Conservation (phyloP, 345 rosid species). For the Murraya koenigii region DNA sequence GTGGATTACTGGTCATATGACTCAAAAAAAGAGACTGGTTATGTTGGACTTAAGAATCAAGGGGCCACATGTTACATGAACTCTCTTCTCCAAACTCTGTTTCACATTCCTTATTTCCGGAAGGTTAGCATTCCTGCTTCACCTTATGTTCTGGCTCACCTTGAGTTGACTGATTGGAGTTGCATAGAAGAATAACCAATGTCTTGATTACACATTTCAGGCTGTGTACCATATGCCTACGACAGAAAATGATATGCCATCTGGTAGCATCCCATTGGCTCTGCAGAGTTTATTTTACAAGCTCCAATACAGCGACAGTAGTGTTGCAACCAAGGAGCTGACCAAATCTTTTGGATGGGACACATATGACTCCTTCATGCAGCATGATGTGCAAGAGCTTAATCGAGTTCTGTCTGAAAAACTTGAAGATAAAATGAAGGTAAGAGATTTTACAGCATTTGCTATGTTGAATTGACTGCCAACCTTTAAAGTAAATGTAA, state of each 20-base stretch:
- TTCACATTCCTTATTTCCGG: slow-evolving; percentile 93
- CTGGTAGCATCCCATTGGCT: slow-evolving; percentile 95
- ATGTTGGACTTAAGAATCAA: slow-evolving; percentile 97
- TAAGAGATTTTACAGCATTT: slow-evolving; percentile 13
- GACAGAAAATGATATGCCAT: slow-evolving; percentile 84
- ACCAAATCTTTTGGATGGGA: slow-evolving; percentile 99
- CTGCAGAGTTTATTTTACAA: slow-evolving; percentile 96
- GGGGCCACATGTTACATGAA: slow-evolving; percentile 99
- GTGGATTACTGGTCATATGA: slow-evolving; percentile 86
- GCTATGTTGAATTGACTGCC: neutral
- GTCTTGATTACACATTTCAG: slow-evolving; percentile 34
- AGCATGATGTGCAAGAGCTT: slow-evolving; percentile 98
- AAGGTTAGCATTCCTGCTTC: slow-evolving; percentile 49
- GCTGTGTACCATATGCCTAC: slow-evolving; percentile 99
- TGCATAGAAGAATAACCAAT: slow-evolving; percentile 13
- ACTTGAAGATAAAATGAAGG: slow-evolving; percentile 99
- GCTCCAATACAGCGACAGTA: slow-evolving; percentile 88
- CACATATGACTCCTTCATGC: slow-evolving; percentile 96
- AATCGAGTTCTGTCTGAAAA: slow-evolving; percentile 92
- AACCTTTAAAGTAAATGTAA: neutral
- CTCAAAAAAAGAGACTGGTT: slow-evolving; percentile 96
- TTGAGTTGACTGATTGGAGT: slow-evolving; percentile 7
- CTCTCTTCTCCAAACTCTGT: slow-evolving; percentile 88
- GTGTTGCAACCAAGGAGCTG: slow-evolving; percentile 94
- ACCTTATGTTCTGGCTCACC: neutral